Evolutionary conservation across 2,329 filamentous ascomycete genomes (phyloP), one percentile per base, ranked within the genome.

Genomic region (Cercospora citrullina): DNA sequence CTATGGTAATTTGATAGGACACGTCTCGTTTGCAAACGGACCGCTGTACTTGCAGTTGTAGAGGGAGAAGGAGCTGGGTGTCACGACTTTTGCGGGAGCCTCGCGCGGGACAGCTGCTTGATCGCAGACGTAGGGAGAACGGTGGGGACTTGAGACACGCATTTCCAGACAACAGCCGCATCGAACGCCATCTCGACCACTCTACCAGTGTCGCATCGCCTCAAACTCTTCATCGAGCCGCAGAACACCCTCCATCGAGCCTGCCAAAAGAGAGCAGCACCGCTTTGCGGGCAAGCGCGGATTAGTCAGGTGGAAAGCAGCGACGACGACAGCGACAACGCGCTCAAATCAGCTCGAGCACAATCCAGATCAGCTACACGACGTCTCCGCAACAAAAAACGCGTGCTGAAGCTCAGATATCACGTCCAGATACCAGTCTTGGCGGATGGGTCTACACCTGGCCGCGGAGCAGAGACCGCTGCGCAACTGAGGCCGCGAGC

Each of bases 361-460:
- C 61, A 53, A 30, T 36, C 36, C 26, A 36, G 31, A 60, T 42
- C 55, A 33, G 30, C 31, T 61, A 62, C 26, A 53, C 36, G 60
- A 36, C 42, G 31, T 68, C 55, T 58, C 21, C 12, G 23, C 18
- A 63, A 42, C 42, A 39, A 30, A 57, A 60, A 63, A 73, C 71
- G 71, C 71, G 71, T 73, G 28, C 12, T 12, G 57, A 64, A 65
- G 42, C 31, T 31, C 31, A 23, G 16, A 60, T 12, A 66, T 67
- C 71, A 73, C 71, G 70, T 72, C 30, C 36, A 36, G 30, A 26
- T 30, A 63, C 6, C 12, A 30, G 63, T 69, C 67, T 69, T 73
- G 70, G 70, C 71, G 64, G 21, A 45, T 53, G 53, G 18, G 55
- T 36, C 14, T 64, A 23, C 10, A 53, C 58, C 51, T 28, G 64